Percentiles rank a stretch among this genome's conserved stretches.
These are phyloP conservation scores for Durusdinium trenchii DNA, from an alignment of 73 alveolate species.

Conservation along the genomic window DNA sequence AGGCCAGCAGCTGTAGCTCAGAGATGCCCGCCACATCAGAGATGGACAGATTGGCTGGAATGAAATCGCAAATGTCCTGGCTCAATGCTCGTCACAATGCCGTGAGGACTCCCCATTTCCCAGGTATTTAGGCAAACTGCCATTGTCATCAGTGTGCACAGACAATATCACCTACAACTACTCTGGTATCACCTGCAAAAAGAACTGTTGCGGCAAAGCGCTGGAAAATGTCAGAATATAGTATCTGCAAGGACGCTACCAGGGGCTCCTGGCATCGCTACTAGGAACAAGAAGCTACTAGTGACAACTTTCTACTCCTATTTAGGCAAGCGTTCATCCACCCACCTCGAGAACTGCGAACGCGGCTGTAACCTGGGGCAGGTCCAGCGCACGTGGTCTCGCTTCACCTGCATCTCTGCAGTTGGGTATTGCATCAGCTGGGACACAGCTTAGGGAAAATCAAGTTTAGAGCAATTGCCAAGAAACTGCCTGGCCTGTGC, in stretches of 20 bases:
- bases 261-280: too few relatives aligned
- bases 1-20: conserved; percentile 69
- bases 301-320: too few relatives aligned
- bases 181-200: too few relatives aligned
- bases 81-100: too few relatives aligned
- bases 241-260: too few relatives aligned
- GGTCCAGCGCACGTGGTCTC: conserved; percentile 51
- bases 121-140: too few relatives aligned
- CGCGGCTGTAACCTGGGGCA: conserved; percentile 86
- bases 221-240: too few relatives aligned
- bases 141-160: neutral
- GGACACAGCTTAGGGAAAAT: neutral
- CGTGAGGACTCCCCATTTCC: too few relatives aligned
- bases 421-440: neutral
- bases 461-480: neutral
- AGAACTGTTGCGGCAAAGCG: too few relatives aligned
- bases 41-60: conserved; percentile 70
- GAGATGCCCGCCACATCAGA: conserved; percentile 82
- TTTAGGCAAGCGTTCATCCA: too few relatives aligned
- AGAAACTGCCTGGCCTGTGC: neutral
- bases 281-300: too few relatives aligned
- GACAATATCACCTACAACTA: neutral
- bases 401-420: conserved; percentile 40
- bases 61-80: conserved; percentile 92
- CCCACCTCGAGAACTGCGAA: conserved; percentile 84